Evolutionary conservation across 306 rosid genomes (phyloP), one percentile per base, ranked within the genome.

Genomic region (Fragaria iinumae): DNA sequence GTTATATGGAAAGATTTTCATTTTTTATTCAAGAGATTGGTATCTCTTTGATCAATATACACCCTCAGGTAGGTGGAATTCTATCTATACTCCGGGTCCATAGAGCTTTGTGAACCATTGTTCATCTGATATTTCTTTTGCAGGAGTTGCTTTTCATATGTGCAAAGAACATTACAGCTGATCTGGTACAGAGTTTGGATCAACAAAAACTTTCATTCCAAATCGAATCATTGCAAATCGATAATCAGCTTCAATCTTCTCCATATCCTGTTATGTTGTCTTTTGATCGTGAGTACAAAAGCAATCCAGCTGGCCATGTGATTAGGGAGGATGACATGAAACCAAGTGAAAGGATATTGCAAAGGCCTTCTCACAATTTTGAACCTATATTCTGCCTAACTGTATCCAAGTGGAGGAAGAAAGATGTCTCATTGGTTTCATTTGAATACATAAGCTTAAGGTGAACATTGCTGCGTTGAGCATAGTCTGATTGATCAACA

Each of bases 321-420:
- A 87, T 66, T 44, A 85, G 81, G 86, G 89, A 88, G 67, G 83
- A 82, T 55, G 81, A 17, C 74, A 67, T 79, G 27, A 83, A 82
- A 79, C 71, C 81, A 74, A 84, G 67, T 6, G 91, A 90, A 75
- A 86, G 77, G 50, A 64, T 76, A 59, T 81, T 80, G 80, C 93
- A 78, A 76, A 82, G 68, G 74, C 59, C 81, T 80, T 41, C 80
- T 74, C 85, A 85, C 81, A 81, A 82, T 79, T 71, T 69, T 56
- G 91, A 80, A 82, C 95, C 98, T 41, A 89, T 87, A 66, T 74
- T 95, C 76, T 76, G 82, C 83, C 84, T 95, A 36, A 91, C 88
- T 38, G 87, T 90, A 72, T 95, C 97, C 14, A 95, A 95, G 79
- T 94, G 98, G 98, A 88, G 93, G 87, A 95, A 95, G 90, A 89